Evolutionary conservation across 805 yeast genomes (phyloP).

Genomic region (Wickerhamiella sergipiensis): DNA sequence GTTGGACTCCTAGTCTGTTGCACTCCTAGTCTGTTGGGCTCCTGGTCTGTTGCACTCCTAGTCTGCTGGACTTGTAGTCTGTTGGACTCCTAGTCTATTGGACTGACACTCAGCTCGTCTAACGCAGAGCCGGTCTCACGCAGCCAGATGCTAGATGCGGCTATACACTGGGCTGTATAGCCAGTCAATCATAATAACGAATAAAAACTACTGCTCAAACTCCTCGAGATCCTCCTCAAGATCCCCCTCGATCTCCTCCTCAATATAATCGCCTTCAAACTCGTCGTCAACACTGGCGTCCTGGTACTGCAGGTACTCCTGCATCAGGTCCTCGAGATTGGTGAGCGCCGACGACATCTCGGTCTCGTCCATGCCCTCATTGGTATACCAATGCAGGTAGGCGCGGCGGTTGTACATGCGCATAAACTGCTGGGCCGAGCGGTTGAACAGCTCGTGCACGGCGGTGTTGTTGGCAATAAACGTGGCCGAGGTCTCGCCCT

Average conservation of each 20-base stretch:
- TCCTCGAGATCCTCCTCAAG: slow-evolving; percentile 23
- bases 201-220: background rate
- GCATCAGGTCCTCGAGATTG: slow-evolving; percentile 78
- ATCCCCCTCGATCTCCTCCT: slow-evolving; percentile 21
- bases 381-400: slow-evolving; percentile 91
- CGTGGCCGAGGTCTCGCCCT: slow-evolving; percentile 75
- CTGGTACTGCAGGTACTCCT: slow-evolving; percentile 90
- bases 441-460: slow-evolving; percentile 80
- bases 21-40: no score
- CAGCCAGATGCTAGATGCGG: no score
- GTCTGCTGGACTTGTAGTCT: no score
- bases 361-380: slow-evolving; percentile 93
- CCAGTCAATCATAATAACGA: no score
- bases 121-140: no score
- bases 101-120: no score
- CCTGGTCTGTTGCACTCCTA: no score
- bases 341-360: slow-evolving; percentile 93
- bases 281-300: slow-evolving; percentile 72
- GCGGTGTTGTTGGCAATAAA: slow-evolving; percentile 91
- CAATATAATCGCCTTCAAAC: slow-evolving; percentile 52
- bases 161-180: no score
- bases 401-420: slow-evolving; percentile 93
- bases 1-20: no score
- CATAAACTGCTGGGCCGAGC: slow-evolving; percentile 82
- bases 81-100: no score